Evolutionary conservation across 1,139 yeast genomes (phyloP).

Genomic region (Torulaspora pretoriensis): DNA sequence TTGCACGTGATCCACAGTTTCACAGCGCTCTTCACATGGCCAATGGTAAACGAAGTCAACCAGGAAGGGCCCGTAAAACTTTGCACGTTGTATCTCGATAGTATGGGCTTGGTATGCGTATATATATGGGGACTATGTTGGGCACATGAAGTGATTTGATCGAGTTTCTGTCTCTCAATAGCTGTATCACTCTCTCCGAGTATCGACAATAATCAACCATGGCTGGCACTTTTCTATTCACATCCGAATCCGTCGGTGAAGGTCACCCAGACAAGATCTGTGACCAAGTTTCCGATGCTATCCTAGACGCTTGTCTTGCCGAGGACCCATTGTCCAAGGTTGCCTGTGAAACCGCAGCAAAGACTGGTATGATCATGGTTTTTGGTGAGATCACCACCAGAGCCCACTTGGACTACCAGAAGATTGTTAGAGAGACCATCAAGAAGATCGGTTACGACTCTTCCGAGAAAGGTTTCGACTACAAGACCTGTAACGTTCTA

Average conservation of each 20-base stretch:
- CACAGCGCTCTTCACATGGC: slow-evolving; percentile 2
- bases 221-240: slow-evolving; percentile 63
- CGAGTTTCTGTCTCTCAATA: too few species aligned
- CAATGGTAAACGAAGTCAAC: neutral
- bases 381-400: slow-evolving; percentile 99
- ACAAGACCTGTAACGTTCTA: slow-evolving; percentile 97
- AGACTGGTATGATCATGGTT: slow-evolving; percentile 98
- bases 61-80: neutral
- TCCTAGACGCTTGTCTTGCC: slow-evolving; percentile 93
- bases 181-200: neutral
- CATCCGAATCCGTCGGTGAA: slow-evolving; percentile 97
- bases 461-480: slow-evolving; percentile 95
- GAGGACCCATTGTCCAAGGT: slow-evolving; percentile 97
- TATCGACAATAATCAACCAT: slow-evolving; percentile 19
- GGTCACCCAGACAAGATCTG: slow-evolving; percentile 99
- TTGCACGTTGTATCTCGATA: neutral
- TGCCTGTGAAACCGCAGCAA: slow-evolving; percentile 98
- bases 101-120: neutral
- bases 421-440: slow-evolving; percentile 95
- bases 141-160: too few species aligned
- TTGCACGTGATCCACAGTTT: neutral
- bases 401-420: slow-evolving; percentile 93
- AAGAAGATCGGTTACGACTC: slow-evolving; percentile 97
- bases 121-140: neutral
- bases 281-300: slow-evolving; percentile 98